Evolutionary conservation across 805 yeast genomes (phyloP).

Genomic region (Nakazawaea anatomiae): DNA sequence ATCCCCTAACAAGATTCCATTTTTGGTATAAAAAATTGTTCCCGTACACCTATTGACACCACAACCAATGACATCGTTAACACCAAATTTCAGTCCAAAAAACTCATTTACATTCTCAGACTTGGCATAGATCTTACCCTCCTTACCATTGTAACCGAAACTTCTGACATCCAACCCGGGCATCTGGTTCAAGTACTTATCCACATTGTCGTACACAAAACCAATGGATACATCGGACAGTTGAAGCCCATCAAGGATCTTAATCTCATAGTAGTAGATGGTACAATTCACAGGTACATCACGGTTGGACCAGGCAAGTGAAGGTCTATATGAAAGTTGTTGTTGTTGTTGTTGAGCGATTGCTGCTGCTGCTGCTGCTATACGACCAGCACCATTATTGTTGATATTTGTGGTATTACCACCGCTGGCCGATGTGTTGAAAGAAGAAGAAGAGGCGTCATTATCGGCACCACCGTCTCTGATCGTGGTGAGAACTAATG

Average conservation of each 20-base stretch:
- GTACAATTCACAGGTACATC: slow-evolving; percentile 35
- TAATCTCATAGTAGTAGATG: slow-evolving; percentile 47
- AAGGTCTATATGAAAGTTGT: slow-evolving; percentile 11
- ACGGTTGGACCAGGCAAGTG: slow-evolving; percentile 26
- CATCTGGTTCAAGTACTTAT: slow-evolving; percentile 25
- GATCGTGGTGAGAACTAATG: slow-evolving; percentile 19
- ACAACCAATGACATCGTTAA: slow-evolving; percentile 71
- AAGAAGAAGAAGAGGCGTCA: neutral
- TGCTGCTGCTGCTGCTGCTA: neutral
- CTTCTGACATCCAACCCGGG: slow-evolving; percentile 43
- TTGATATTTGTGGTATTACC: no score
- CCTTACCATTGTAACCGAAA: slow-evolving; percentile 50
- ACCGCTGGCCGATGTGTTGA: no score
- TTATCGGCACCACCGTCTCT: slow-evolving; percentile 9
- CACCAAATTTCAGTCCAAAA: slow-evolving; percentile 40
- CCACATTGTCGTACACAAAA: slow-evolving; percentile 27
- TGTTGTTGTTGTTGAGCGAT: neutral
- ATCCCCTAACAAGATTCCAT: slow-evolving; percentile 60
- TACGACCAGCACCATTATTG: neutral
- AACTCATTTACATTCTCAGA: slow-evolving; percentile 31
- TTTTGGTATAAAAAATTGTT: slow-evolving; percentile 70
- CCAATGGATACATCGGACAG: slow-evolving; percentile 41
- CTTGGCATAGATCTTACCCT: slow-evolving; percentile 35
- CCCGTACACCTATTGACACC: slow-evolving; percentile 68
- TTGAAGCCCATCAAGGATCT: slow-evolving; percentile 28